Conservation (phyloP, 148 eudicot species). For the Tetragonia tetragonoides region DNA sequence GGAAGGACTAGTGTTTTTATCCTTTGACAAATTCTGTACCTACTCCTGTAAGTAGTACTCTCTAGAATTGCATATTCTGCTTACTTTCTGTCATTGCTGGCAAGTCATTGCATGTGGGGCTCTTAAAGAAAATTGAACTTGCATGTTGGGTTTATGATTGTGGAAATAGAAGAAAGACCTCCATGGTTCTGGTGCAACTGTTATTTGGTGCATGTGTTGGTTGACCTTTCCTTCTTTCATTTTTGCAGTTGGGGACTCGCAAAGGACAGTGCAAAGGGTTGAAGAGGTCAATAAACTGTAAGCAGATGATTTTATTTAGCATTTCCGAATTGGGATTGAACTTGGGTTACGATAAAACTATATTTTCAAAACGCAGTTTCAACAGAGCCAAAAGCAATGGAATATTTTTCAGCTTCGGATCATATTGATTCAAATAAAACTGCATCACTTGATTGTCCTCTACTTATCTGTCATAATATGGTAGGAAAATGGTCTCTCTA, state of each 20-base stretch:
- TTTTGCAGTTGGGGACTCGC: conserved; percentile 30
- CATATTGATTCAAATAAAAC: background rate
- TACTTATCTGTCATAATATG: background rate
- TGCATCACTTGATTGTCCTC: background rate
- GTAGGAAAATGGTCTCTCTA: background rate
- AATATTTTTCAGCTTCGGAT: background rate
- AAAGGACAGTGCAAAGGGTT: conserved; percentile 21
- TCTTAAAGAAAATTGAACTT: background rate
- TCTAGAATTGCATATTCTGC: too few relatives aligned
- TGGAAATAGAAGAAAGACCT: background rate
- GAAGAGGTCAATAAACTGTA: conserved; percentile 38
- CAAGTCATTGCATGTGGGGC: background rate
- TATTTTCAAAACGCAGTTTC: background rate
- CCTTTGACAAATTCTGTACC: too few relatives aligned
- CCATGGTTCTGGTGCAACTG: background rate
- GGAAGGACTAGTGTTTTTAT: too few relatives aligned
- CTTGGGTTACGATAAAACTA: background rate
- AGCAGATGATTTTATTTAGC: conserved; percentile 21
- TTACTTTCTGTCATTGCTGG: background rate
- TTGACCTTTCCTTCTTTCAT: background rate
- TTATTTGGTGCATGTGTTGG: background rate
- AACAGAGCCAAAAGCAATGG: background rate
- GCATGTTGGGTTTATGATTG: background rate
- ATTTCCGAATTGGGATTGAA: background rate
- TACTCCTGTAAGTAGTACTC: too few relatives aligned